These are phyloP conservation scores for Nannochloris sp. DNA, from an alignment of 139 green algal genomes.

Conservation along the genomic window DNA sequence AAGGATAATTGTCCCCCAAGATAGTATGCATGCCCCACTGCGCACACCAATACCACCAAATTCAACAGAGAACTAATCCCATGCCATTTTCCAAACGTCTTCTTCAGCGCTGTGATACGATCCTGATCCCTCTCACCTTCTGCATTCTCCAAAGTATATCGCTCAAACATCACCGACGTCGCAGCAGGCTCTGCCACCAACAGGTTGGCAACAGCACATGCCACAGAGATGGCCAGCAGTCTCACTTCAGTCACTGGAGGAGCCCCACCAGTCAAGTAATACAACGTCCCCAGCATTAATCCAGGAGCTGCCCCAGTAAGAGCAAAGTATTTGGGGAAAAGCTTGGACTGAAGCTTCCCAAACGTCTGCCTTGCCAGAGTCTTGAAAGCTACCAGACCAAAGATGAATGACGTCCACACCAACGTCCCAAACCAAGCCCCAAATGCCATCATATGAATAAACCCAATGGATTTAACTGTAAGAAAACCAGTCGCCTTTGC, in stretches of 20 bases:
- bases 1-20: slow-evolving; percentile 17
- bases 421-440: slow-evolving; percentile 29
- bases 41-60: slow-evolving; percentile 38
- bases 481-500: slow-evolving; percentile 17
- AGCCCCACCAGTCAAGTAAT: slow-evolving; percentile 2
- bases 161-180: slow-evolving; percentile 58
- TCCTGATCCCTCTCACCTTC: slow-evolving; percentile 12
- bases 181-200: slow-evolving; percentile 46
- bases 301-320: background rate
- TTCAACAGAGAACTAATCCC: slow-evolving; percentile 52
- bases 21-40: slow-evolving; percentile 37
- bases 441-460: slow-evolving; percentile 38
- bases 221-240: slow-evolving; percentile 4
- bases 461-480: slow-evolving; percentile 5
- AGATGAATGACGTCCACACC: slow-evolving; percentile 35
- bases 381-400: slow-evolving; percentile 53
- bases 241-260: slow-evolving; percentile 7
- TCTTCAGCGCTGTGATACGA: slow-evolving; percentile 40
- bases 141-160: slow-evolving; percentile 56
- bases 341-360: slow-evolving; percentile 45
- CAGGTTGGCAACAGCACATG: slow-evolving; percentile 37
- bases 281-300: slow-evolving; percentile 18
- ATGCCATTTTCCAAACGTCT: slow-evolving; percentile 53
- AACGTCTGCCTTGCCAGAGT: slow-evolving; percentile 58
- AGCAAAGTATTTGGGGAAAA: slow-evolving; percentile 53